Percentiles rank a stretch among this genome's conserved stretches.
Evolutionary conservation across 2,329 filamentous ascomycete genomes (phyloP).

Genomic region (Alternaria angustiovoidea): DNA sequence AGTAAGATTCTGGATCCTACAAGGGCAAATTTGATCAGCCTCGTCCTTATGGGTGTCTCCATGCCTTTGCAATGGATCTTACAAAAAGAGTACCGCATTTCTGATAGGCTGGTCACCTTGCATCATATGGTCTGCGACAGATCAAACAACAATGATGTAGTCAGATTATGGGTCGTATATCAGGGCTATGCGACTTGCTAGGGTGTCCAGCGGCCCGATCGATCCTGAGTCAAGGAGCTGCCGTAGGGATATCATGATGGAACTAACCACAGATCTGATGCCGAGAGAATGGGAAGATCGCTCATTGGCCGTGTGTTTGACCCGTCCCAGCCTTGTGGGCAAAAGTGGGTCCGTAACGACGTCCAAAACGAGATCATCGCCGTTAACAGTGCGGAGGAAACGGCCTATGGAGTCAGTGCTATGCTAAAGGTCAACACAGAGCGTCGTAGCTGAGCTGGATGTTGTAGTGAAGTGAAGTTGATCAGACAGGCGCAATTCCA

Average conservation of each 20-base stretch:
- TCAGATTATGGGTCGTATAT: constrained; percentile 17
- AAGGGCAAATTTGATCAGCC: constrained; percentile 15
- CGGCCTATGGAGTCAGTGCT: background rate
- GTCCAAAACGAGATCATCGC: constrained; percentile 5
- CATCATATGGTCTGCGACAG: constrained; percentile 20
- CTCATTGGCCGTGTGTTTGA: constrained; percentile 21
- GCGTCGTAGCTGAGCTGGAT: constrained; percentile 23
- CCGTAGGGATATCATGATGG: constrained; percentile 7
- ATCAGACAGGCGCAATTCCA: constrained; percentile 13
- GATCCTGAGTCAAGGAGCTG: constrained; percentile 23
- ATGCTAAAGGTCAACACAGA: constrained; percentile 10
- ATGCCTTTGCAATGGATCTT: constrained; percentile 1
- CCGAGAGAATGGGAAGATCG: constrained; percentile 8
- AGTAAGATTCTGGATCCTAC: constrained; percentile 21
- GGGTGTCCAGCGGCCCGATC: constrained; percentile 26
- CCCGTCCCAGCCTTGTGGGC: constrained; percentile 6
- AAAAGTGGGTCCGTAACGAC: constrained; percentile 9
- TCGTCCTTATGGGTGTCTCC: constrained; percentile 2
- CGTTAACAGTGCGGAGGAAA: background rate
- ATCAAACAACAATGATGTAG: constrained; percentile 23
- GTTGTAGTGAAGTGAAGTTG: constrained; percentile 8
- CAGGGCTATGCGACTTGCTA: constrained; percentile 20
- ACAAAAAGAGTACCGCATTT: background rate
- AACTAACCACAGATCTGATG: constrained; percentile 19
- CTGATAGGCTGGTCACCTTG: constrained; percentile 16